A percentile compares a stretch with the other conserved stretches of the same genome.
These are phyloP conservation scores for Bipolaris oryzae DNA, from an alignment of 2,329 filamentous ascomycete genomes.

Conservation along the genomic window DNA sequence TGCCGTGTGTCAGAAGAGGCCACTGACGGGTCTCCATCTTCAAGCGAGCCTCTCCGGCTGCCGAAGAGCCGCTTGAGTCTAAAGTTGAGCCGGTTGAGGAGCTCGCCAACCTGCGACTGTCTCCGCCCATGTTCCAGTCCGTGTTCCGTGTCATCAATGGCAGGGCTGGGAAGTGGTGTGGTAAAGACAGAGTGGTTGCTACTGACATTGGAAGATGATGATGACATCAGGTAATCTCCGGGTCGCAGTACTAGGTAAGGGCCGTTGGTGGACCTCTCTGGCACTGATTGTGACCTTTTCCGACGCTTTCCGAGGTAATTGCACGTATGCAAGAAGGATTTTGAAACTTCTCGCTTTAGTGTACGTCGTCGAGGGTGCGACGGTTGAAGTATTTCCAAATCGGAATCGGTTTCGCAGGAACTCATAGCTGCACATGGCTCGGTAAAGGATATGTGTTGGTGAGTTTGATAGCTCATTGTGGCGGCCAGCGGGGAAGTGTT, in stretches of 20 bases:
- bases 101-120: constrained; percentile 8
- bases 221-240: constrained; percentile 1
- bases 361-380: constrained; percentile 1
- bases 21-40: neutral
- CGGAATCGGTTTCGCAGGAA: neutral
- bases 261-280: neutral
- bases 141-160: neutral
- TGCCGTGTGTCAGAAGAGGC: neutral
- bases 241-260: neutral
- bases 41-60: constrained; percentile 6
- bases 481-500: neutral
- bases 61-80: constrained; percentile 8
- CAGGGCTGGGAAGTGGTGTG: constrained; percentile 3
- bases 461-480: constrained; percentile 3
- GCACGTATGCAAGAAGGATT: constrained; percentile 6
- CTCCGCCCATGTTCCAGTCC: neutral
- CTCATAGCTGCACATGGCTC: constrained; percentile 5
- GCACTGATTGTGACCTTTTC: neutral
- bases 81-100: constrained; percentile 5
- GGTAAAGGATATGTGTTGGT: neutral
- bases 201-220: neutral
- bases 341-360: constrained; percentile 5
- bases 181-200: constrained; percentile 5
- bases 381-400: neutral
- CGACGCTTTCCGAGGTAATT: constrained; percentile 4